Percentiles rank a stretch among this genome's conserved stretches.
These are phyloP conservation scores for Botryobasidium botryosum DNA, from an alignment of 768 basidiomycete species.

Conservation along the genomic window DNA sequence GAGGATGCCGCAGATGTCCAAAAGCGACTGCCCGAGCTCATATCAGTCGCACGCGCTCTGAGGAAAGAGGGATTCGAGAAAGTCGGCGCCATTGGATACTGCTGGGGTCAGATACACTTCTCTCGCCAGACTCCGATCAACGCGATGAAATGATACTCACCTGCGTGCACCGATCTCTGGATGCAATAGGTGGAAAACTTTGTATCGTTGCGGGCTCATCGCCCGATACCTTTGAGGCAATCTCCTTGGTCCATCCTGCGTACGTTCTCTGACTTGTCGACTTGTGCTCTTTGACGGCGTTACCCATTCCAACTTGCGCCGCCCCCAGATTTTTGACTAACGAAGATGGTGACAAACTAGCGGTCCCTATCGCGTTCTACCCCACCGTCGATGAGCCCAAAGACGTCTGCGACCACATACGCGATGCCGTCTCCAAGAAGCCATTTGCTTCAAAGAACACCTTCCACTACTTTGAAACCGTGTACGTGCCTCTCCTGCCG, in stretches of 20 bases:
- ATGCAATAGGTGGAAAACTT: background rate
- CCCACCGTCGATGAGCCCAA: conserved; percentile 1
- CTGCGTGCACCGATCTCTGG: background rate
- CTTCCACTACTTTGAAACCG: no score
- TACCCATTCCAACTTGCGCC: background rate
- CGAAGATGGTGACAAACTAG: background rate
- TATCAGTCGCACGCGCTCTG: background rate
- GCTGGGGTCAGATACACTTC: background rate
- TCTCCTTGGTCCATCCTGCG: background rate
- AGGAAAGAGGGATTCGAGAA: background rate
- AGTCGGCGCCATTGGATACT: background rate
- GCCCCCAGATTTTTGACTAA: background rate
- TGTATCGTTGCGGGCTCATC: background rate
- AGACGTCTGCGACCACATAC: background rate
- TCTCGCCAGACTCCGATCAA: background rate
- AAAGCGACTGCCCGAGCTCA: background rate
- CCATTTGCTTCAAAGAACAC: no score
- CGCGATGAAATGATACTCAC: background rate
- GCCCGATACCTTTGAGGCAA: background rate
- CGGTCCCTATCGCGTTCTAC: background rate
- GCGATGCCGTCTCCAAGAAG: background rate
- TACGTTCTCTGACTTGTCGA: background rate
- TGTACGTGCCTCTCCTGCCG: background rate
- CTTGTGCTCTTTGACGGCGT: background rate
- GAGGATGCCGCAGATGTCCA: background rate